These are phyloP conservation scores for Stachybotrys echinatus DNA, from an alignment of 2,329 filamentous ascomycete genomes.

Conservation along the genomic window DNA sequence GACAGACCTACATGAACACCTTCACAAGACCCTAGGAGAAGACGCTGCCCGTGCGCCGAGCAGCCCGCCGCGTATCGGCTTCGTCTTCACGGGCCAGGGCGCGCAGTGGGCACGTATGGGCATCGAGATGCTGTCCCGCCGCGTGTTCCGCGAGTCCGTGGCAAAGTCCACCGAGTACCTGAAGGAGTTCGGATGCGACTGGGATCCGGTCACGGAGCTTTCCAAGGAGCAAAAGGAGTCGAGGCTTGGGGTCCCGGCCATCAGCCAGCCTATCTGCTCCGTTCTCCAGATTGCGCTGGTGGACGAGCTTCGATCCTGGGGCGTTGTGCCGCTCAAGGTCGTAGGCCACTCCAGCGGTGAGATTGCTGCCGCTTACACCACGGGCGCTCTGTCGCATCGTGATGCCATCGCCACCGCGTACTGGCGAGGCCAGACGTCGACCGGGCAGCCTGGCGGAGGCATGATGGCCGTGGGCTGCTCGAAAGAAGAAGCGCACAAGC, in stretches of 20 bases:
- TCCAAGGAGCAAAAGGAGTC: slow-evolving; percentile 20
- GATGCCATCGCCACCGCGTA: slow-evolving; percentile 41
- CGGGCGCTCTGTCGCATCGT: slow-evolving; percentile 33
- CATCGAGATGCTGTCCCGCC: slow-evolving; percentile 14
- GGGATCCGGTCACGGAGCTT: slow-evolving; percentile 26
- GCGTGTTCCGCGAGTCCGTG: slow-evolving; percentile 19
- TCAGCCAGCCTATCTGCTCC: slow-evolving; percentile 29
- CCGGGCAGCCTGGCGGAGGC: slow-evolving; percentile 32
- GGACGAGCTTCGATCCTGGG: slow-evolving; percentile 33
- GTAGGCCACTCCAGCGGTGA: slow-evolving; percentile 39
- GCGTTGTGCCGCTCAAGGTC: slow-evolving; percentile 27
- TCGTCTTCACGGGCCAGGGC: background rate
- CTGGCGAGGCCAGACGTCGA: slow-evolving; percentile 27
- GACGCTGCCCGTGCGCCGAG: background rate
- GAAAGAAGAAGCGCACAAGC: background rate
- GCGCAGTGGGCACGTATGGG: background rate
- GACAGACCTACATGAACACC: slow-evolving; percentile 13
- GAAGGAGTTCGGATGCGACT: slow-evolving; percentile 9
- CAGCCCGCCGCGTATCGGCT: background rate
- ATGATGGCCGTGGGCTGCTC: slow-evolving; percentile 46
- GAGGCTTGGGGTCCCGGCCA: background rate
- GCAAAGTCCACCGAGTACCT: background rate
- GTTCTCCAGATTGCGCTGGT: slow-evolving; percentile 39
- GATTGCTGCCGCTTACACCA: slow-evolving; percentile 37
- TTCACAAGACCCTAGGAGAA: background rate